A percentile compares a stretch with the other conserved stretches of the same genome.
These are phyloP conservation scores for Penium margaritaceum DNA, from an alignment of 139 green algal genomes.

Conservation along the genomic window DNA sequence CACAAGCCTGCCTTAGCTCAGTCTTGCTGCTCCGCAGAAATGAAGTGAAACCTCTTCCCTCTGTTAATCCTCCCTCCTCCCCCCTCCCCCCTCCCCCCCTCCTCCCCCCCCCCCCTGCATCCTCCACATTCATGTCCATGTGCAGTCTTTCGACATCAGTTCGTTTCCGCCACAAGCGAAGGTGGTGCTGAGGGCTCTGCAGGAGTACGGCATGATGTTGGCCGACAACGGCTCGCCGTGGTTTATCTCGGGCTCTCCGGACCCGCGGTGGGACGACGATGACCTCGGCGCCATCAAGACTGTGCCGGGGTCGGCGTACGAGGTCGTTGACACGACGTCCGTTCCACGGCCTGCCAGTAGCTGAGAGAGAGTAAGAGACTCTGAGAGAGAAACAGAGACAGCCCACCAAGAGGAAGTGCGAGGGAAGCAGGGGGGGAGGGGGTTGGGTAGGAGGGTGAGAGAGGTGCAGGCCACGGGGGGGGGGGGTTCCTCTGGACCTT, in stretches of 20 bases:
- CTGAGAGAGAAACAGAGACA: no score
- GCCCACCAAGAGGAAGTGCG: no score
- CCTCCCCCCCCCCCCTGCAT: neutral
- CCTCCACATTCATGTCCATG: neutral
- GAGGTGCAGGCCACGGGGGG: no score
- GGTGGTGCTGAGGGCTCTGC: constrained; percentile 34
- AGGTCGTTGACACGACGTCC: constrained; percentile 4
- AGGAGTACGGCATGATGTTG: constrained; percentile 46
- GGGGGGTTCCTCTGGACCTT: no score
- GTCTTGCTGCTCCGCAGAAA: no score
- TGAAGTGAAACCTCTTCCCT: neutral
- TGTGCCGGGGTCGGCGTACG: neutral
- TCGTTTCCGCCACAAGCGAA: neutral
- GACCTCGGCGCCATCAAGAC: neutral
- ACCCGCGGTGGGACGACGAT: constrained; percentile 2
- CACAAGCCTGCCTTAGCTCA: no score
- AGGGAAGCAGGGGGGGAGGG: no score
- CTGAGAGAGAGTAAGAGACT: no score
- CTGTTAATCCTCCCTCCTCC: neutral
- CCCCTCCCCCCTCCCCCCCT: neutral
- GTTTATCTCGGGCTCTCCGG: constrained; percentile 23
- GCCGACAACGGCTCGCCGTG: constrained; percentile 46
- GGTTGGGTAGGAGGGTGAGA: no score
- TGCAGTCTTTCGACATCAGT: constrained; percentile 23
- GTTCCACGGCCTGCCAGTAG: no score